Evolutionary conservation across 129 eudicot species (phyloP).

Genomic region (Helichrysum umbraculigerum): DNA sequence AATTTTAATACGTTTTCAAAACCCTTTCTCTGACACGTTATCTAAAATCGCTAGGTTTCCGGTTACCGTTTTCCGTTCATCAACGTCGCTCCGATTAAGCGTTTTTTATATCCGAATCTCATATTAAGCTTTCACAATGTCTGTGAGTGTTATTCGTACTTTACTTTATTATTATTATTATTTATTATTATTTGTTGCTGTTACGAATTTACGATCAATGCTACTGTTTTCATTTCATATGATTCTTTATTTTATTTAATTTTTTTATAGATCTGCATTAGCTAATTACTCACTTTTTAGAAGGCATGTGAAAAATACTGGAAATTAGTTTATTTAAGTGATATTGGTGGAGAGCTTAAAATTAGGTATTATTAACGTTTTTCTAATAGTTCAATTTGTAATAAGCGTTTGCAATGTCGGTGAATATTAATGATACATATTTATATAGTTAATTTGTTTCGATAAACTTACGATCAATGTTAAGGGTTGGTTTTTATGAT

Average conservation of each 20-base stretch:
- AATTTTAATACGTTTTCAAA: constrained; percentile 20
- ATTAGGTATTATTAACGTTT: too few relatives aligned
- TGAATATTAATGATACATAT: too few relatives aligned
- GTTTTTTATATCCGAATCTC: neutral
- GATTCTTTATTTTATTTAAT: constrained; percentile 2
- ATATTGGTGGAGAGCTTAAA: too few relatives aligned
- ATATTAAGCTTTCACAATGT: constrained; percentile 17
- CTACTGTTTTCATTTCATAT: neutral
- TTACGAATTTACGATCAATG: neutral
- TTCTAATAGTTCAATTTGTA: too few relatives aligned
- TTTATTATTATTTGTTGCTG: too few relatives aligned
- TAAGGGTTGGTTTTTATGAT: too few relatives aligned
- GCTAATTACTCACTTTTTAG: neutral
- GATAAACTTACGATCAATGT: too few relatives aligned
- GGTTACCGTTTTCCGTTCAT: constrained; percentile 11
- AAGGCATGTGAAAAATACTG: constrained; percentile 8
- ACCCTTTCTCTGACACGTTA: constrained; percentile 12
- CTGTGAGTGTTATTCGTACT: constrained; percentile 20
- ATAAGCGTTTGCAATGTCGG: too few relatives aligned
- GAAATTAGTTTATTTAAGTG: neutral
- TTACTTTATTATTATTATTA: too few relatives aligned
- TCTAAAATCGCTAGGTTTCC: constrained; percentile 29
- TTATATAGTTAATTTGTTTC: too few relatives aligned
- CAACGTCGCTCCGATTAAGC: constrained; percentile 4
- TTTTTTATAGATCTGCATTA: neutral